phyloP scores from a whole-genome alignment of 805 yeast species.

The Pichia californica region DNA sequence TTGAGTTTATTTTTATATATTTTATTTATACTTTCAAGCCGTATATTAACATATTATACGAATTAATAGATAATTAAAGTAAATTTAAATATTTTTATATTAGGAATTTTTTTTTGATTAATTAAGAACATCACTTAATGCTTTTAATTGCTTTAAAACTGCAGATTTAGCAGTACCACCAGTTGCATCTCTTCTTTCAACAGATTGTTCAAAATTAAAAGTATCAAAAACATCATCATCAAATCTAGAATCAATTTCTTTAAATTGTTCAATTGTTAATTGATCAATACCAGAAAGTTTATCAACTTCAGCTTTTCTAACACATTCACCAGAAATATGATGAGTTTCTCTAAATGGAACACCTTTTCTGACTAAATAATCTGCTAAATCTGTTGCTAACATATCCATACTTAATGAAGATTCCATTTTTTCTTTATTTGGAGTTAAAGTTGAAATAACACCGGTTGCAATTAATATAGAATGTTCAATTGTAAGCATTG shows the following conservation, averaged over 20 bases:
- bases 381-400: conserved; percentile 98
- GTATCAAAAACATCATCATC: conserved; percentile 72
- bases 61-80: no score
- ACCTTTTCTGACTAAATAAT: conserved; percentile 93
- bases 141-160: conserved; percentile 63
- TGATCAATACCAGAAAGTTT: conserved; percentile 80
- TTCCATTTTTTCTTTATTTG: conserved; percentile 71
- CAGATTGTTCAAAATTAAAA: conserved; percentile 90
- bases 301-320: conserved; percentile 77
- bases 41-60: no score
- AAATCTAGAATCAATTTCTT: conserved; percentile 75
- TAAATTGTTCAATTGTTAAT: conserved; percentile 68
- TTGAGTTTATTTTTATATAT: no score
- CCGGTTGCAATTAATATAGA: conserved; percentile 94
- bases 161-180: conserved; percentile 97
- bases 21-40: no score
- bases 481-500: conserved; percentile 84
- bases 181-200: conserved; percentile 91
- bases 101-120: no score
- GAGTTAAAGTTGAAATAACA: conserved; percentile 78
- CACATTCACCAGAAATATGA: conserved; percentile 98
- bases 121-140: conserved; percentile 18
- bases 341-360: conserved; percentile 99
- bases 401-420: conserved; percentile 95
- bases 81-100: no score